Percentiles rank a stretch among this genome's conserved stretches.
Conservation (phyloP, 148 eudicot genomes). For the Pouteria glomerata region DNA sequence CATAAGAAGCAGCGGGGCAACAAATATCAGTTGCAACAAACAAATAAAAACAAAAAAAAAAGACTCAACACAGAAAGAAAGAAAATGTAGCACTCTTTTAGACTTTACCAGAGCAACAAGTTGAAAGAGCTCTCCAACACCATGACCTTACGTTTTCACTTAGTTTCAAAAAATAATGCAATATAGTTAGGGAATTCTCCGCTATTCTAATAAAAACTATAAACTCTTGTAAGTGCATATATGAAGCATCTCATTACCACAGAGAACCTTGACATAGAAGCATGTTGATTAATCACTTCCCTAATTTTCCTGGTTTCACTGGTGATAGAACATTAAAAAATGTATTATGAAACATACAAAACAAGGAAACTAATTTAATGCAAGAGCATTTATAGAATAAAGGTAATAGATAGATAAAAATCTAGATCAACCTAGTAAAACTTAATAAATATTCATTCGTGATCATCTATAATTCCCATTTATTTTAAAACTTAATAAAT, state of each 20-base stretch:
- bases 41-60: no score
- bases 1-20: no score
- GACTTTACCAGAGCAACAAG: no score
- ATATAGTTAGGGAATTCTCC: background rate
- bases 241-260: conserved; percentile 53
- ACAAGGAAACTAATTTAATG: conserved; percentile 4
- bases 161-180: conserved; percentile 24
- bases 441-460: background rate
- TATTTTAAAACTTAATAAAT: no score
- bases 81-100: no score
- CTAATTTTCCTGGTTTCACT: conserved; percentile 98
- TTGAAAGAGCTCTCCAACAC: conserved; percentile 99
- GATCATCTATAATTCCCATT: no score
- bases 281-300: conserved; percentile 87
- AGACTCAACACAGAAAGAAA: no score
- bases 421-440: background rate
- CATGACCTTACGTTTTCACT: conserved; percentile 96
- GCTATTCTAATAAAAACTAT: background rate
- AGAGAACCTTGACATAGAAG: conserved; percentile 85
- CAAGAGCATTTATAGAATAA: background rate
- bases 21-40: no score
- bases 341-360: background rate
- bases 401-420: background rate
- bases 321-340: conserved; percentile 9
- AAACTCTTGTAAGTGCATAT: background rate